phyloP scores from a whole-genome alignment of 1,139 yeast species.

The Arxiozyma bovina region DNA sequence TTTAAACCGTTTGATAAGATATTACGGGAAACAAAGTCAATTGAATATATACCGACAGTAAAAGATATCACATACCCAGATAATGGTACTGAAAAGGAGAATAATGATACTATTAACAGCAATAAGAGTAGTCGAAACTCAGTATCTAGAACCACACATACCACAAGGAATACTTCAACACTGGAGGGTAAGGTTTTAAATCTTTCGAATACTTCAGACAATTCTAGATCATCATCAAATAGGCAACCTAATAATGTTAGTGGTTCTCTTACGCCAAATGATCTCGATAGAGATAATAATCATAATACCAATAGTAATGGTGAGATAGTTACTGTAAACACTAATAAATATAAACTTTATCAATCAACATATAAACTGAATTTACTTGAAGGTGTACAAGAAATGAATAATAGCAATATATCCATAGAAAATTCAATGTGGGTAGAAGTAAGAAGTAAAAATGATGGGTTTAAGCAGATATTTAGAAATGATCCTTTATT shows the following conservation, averaged over 20 bases:
- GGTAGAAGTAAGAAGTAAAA: slow-evolving; percentile 21
- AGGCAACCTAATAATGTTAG: neutral
- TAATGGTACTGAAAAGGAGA: neutral
- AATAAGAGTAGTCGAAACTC: neutral
- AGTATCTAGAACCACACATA: neutral
- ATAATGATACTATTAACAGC: neutral
- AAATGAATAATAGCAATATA: neutral
- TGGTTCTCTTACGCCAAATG: neutral
- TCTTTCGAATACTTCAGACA: neutral
- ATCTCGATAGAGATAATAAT: neutral
- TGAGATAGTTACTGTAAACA: neutral
- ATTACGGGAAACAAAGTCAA: slow-evolving; percentile 14
- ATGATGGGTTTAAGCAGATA: slow-evolving; percentile 15
- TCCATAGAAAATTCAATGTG: slow-evolving; percentile 15
- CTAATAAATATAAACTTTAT: slow-evolving; percentile 2
- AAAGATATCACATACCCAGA: slow-evolving; percentile 5
- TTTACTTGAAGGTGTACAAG: slow-evolving; percentile 12
- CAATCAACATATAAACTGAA: slow-evolving; percentile 17
- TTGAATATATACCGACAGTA: slow-evolving; percentile 23
- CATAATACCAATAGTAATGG: neutral
- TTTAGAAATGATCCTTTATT: slow-evolving; percentile 23
- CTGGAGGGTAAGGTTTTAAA: neutral
- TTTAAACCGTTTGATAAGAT: slow-evolving; percentile 21
- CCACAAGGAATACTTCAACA: neutral
- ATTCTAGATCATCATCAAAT: neutral